Evolutionary conservation across 1,284 basidiomycete species (phyloP).

Genomic region (Lentinus polychrous): DNA sequence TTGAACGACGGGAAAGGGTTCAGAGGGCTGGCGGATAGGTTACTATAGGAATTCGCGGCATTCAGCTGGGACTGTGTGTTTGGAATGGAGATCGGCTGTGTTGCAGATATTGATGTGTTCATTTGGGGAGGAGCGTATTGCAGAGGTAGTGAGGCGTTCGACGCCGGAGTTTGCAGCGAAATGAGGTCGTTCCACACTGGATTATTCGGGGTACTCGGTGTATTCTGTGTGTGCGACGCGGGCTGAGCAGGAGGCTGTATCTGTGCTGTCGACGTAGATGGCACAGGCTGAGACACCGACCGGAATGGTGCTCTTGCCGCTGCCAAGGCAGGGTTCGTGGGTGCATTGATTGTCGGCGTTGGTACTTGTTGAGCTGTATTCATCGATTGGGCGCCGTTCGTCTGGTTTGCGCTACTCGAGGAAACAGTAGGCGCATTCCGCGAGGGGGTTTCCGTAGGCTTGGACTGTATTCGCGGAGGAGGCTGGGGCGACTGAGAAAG

Average conservation of each 20-base stretch:
- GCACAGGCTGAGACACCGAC: conserved; percentile 17
- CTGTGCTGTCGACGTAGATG: conserved; percentile 15
- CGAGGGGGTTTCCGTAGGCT: not conserved
- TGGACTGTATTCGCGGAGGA: not conserved
- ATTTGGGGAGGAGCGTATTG: conserved; percentile 35
- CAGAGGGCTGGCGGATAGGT: conserved; percentile 18
- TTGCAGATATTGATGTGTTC: conserved; percentile 8
- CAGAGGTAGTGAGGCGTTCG: conserved; percentile 45
- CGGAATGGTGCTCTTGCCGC: conserved; percentile 13
- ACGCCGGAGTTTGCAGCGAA: conserved; percentile 37
- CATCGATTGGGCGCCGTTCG: not conserved
- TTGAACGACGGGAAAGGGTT: conserved; percentile 21
- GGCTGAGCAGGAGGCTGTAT: conserved; percentile 6
- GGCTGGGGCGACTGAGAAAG: conserved; percentile 3
- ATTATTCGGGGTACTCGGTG: conserved; percentile 25
- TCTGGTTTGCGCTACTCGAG: not conserved
- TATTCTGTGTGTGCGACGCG: conserved; percentile 15
- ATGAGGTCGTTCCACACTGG: conserved; percentile 43
- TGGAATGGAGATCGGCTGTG: conserved; percentile 17
- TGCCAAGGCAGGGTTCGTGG: conserved; percentile 9
- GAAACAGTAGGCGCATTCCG: not conserved
- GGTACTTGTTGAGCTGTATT: not conserved
- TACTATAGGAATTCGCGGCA: conserved; percentile 19
- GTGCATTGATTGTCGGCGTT: conserved; percentile 4
- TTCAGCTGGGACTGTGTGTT: conserved; percentile 14